Base-by-base conservation (phyloP, 305 asterid genomes). In the Fraxinus velutina region DNA sequence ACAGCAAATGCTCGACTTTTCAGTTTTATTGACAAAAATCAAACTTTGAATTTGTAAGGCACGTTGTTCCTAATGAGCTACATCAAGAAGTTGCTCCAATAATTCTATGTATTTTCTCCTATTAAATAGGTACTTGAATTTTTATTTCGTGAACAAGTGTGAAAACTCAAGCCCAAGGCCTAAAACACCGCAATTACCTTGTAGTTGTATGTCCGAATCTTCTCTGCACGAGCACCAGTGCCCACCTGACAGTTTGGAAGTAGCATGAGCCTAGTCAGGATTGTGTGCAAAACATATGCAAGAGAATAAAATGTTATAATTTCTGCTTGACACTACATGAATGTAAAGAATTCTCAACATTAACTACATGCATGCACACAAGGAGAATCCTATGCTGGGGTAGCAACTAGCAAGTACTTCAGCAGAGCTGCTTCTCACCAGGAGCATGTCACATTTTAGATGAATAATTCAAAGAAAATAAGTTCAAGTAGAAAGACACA, bases 161-260 rank as follows among this genome's bases (percentile, higher is more conserved):
- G 78, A 29, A 44, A 24, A 76, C 76, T 62, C 79, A 80, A 80
- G 70, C 78, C 37, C 79, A 42, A 79, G 76, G 72, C 44, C 68
- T 68, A 8, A 75, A 34, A 80, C 24, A 55, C 32, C n/a, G 6
- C 17, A 74, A 79, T 15, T 88, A 95, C 99, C 99, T 95, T 95
- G 81, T 83, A 95, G 90, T 95, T 95, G 92, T 94, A 94, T 21
- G 98, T 95, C 81, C 99, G 91, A 81, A 95, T 95, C 89, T 95
- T 96, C 84, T 96, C 99, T 79, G 98, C 78, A 76, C 99, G 97
- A 86, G 99, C 94, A 77, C 99, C 99, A 60, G 96, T 92, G 78
- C 99, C 99, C 21, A 96, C 99, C 99, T 96, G 93, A 78, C 90
- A 88, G 75, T 76, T 70, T 37, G 17, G 15, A 79, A 78, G 78